Evolutionary conservation across 805 yeast species (phyloP).

Genomic region (Blastobotrys muscicola): DNA sequence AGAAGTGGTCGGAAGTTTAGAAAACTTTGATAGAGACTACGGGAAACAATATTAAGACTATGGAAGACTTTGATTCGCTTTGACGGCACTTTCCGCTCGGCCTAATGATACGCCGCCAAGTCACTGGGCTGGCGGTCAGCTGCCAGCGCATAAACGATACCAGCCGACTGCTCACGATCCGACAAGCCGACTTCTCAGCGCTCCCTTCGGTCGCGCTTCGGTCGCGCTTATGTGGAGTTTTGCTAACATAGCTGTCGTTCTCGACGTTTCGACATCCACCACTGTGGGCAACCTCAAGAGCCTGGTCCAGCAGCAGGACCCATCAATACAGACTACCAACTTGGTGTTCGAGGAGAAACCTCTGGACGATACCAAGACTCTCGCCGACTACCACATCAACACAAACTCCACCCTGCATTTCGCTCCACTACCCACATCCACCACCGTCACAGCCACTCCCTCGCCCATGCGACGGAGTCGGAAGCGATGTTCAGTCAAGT

Average conservation of each 20-base stretch:
- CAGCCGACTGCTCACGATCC: no score
- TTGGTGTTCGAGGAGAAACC: conserved; percentile 21
- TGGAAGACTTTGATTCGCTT: no score
- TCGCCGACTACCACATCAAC: conserved; percentile 21
- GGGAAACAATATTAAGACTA: no score
- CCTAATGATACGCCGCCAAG: no score
- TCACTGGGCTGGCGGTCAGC: not conserved
- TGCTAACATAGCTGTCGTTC: conserved; percentile 1
- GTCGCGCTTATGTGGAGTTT: no score
- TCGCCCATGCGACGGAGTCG: conserved; percentile 24
- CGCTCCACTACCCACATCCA: conserved; percentile 7
- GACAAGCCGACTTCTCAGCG: no score
- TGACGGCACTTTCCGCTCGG: no score
- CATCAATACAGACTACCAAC: conserved; percentile 21
- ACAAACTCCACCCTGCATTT: conserved; percentile 22
- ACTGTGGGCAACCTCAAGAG: conserved; percentile 27
- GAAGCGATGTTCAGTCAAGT: conserved; percentile 41
- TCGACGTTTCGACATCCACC: conserved; percentile 18
- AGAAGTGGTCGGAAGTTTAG: no score
- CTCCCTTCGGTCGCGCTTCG: not conserved
- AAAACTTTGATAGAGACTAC: no score
- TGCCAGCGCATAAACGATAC: no score
- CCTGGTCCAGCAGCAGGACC: conserved; percentile 22
- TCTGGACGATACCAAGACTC: conserved; percentile 25
- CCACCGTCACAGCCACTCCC: conserved; percentile 14